phyloP scores from a whole-genome alignment of 495 filamentous ascomycete genomes.

The Penicillium subrubescens region DNA sequence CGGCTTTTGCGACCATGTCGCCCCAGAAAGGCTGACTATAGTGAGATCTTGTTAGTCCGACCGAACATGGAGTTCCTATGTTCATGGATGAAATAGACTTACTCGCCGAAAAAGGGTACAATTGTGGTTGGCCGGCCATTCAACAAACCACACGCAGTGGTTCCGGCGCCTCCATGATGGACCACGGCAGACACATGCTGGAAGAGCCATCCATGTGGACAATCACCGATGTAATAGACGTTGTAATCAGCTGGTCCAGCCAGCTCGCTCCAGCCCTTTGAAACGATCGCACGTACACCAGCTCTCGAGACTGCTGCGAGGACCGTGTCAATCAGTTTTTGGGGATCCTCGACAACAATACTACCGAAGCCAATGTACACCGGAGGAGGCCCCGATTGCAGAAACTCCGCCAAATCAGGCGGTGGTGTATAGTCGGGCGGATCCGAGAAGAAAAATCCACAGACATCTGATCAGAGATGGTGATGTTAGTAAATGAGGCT shows the following conservation, averaged over 20 bases:
- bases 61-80: neutral
- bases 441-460: conserved; percentile 64
- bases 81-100: no score
- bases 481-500: neutral
- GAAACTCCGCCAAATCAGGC: conserved; percentile 52
- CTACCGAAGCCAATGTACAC: conserved; percentile 71
- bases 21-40: conserved; percentile 78
- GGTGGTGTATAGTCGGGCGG: conserved; percentile 53
- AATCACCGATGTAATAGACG: conserved; percentile 61
- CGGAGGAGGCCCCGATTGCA: conserved; percentile 55
- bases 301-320: conserved; percentile 54
- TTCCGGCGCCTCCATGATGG: conserved; percentile 69
- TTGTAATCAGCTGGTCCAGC: conserved; percentile 48
- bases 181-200: conserved; percentile 62
- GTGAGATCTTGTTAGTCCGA: conserved; percentile 7
- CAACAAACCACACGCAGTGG: conserved; percentile 62
- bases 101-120: conserved; percentile 69
- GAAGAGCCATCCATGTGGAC: conserved; percentile 69
- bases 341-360: conserved; percentile 64
- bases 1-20: conserved; percentile 57
- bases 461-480: conserved; percentile 40
- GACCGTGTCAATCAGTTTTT: conserved; percentile 53
- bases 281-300: conserved; percentile 61
- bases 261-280: conserved; percentile 65
- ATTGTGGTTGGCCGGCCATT: conserved; percentile 61